These are phyloP conservation scores for Huiozyma naganishii DNA, from an alignment of 805 yeast genomes.

Conservation along the genomic window DNA sequence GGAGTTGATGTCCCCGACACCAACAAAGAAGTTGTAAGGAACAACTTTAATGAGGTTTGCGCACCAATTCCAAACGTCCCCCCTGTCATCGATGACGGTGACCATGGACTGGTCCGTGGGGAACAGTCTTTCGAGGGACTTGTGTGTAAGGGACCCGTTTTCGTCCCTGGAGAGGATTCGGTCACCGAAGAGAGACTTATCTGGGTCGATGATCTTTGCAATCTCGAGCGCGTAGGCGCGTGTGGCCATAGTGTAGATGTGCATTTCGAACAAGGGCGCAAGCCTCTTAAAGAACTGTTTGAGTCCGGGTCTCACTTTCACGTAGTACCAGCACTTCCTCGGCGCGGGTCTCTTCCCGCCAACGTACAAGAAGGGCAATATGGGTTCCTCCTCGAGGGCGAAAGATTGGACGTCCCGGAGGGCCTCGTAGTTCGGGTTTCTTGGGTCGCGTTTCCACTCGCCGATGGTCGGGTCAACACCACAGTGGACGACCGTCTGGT, in stretches of 20 bases:
- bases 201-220: slow-evolving; percentile 86
- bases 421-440: slow-evolving; percentile 75
- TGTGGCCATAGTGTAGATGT: slow-evolving; percentile 97
- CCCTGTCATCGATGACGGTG: slow-evolving; percentile 91
- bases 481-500: slow-evolving; percentile 95
- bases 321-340: slow-evolving; percentile 76
- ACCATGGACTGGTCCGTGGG: slow-evolving; percentile 97
- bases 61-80: slow-evolving; percentile 98
- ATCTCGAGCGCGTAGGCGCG: slow-evolving; percentile 83
- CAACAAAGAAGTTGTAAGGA: slow-evolving; percentile 93
- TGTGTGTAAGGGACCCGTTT: slow-evolving; percentile 84
- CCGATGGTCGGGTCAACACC: slow-evolving; percentile 96
- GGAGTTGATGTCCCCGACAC: slow-evolving; percentile 94
- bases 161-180: slow-evolving; percentile 88
- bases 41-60: slow-evolving; percentile 82
- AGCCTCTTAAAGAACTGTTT: slow-evolving; percentile 57
- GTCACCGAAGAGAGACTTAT: slow-evolving; percentile 78
- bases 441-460: slow-evolving; percentile 85
- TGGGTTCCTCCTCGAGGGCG: slow-evolving; percentile 63
- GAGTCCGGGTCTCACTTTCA: slow-evolving; percentile 84
- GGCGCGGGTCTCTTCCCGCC: slow-evolving; percentile 48
- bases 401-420: slow-evolving; percentile 75
- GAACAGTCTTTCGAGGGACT: slow-evolving; percentile 75
- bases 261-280: slow-evolving; percentile 68
- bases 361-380: slow-evolving; percentile 44